Percentiles rank a stretch among this genome's conserved stretches.
Conservation (phyloP, 805 yeast species). For the Starmerella floricola region DNA sequence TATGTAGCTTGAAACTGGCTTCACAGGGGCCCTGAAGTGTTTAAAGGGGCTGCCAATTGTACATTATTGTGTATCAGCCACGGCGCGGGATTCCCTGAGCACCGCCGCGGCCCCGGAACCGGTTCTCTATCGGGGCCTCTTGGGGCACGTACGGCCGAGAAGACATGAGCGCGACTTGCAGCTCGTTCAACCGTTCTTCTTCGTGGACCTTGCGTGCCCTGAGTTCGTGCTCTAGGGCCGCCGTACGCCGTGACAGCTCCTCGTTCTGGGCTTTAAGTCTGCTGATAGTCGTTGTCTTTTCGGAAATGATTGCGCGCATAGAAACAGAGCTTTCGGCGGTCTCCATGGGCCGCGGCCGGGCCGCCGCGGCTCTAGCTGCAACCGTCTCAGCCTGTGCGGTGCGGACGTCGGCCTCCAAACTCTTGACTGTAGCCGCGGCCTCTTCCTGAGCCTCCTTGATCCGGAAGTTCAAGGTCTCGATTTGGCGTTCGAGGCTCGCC, state of each 20-base stretch:
- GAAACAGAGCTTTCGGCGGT: neutral
- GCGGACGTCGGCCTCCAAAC: conserved; percentile 4
- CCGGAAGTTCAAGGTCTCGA: conserved; percentile 7
- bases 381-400: conserved; percentile 4
- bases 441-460: neutral
- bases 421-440: neutral
- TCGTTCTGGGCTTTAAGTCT: conserved; percentile 24
- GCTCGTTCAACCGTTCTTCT: conserved; percentile 24
- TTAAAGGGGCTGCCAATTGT: too few relatives aligned
- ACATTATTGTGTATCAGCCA: too few relatives aligned
- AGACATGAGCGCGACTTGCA: conserved; percentile 20
- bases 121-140: conserved; percentile 5
- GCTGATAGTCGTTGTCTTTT: conserved; percentile 8
- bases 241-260: conserved; percentile 23
- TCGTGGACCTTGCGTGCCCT: conserved; percentile 24
- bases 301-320: too few relatives aligned
- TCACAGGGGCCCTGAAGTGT: too few relatives aligned
- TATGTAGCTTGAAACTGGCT: neutral
- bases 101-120: conserved; percentile 22
- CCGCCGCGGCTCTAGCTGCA: neutral
- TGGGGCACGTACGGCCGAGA: conserved; percentile 12
- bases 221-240: conserved; percentile 23
- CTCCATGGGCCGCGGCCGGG: neutral
- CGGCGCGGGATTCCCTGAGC: conserved; percentile 20
- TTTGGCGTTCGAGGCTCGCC: conserved; percentile 8